These are phyloP conservation scores for Sporothrix brunneoviolacea DNA, from an alignment of 2,329 filamentous ascomycete species.

Conservation along the genomic window DNA sequence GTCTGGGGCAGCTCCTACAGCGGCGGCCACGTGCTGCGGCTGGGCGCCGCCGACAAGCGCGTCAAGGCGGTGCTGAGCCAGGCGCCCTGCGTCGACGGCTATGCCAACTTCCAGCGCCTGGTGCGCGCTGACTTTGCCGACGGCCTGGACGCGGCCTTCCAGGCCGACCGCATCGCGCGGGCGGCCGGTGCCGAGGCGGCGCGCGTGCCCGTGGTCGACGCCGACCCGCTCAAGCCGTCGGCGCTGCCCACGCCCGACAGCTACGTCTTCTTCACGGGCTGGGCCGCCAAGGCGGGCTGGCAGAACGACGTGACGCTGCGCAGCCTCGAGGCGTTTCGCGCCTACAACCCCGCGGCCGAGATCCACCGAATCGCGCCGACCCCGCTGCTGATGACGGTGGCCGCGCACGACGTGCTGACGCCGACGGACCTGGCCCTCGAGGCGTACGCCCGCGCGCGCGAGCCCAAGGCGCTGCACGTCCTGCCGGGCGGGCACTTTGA, in stretches of 20 bases:
- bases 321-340: too few relatives aligned
- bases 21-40: slow-evolving; percentile 33
- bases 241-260: too few relatives aligned
- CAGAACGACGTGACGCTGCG: too few relatives aligned
- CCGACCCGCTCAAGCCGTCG: too few relatives aligned
- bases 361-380: too few relatives aligned
- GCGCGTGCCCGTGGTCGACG: too few relatives aligned
- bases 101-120: slow-evolving; percentile 27
- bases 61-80: slow-evolving; percentile 34
- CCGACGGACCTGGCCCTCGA: slow-evolving; percentile 29
- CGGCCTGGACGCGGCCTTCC: background rate
- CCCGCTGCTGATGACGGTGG: too few relatives aligned
- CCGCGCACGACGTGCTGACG: slow-evolving; percentile 29
- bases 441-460: slow-evolving; percentile 29
- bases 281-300: slow-evolving; percentile 29
- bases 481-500: slow-evolving; percentile 35
- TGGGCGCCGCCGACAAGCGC: slow-evolving; percentile 32
- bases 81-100: slow-evolving; percentile 29
- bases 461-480: slow-evolving; percentile 33
- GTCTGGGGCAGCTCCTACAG: slow-evolving; percentile 32
- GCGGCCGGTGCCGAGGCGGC: too few relatives aligned
- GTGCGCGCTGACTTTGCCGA: slow-evolving; percentile 26
- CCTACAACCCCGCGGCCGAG: too few relatives aligned
- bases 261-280: too few relatives aligned
- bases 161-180: too few relatives aligned